Evolutionary conservation across 2,329 filamentous ascomycete genomes (phyloP), one percentile per base, ranked within the genome.

Genomic region (Penicillium sp.): DNA sequence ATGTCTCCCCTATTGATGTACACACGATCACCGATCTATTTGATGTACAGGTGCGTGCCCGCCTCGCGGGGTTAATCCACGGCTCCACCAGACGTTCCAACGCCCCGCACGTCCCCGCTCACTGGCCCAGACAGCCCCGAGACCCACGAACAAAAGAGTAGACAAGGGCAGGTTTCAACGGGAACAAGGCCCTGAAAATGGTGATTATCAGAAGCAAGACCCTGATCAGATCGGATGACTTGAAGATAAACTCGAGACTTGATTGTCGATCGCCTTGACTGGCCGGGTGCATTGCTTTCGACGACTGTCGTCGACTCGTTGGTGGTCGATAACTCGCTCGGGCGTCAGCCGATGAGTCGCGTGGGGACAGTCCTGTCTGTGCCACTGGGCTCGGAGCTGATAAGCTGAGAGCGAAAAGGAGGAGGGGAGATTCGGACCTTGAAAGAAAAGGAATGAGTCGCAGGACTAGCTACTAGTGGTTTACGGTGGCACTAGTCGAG

Each of bases 321-420:
- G 43, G 43, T 46, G 3, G 24, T 27, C 9, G 43, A 44, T 16
- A 44, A 27, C 22, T 44, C 43, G 18, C 22, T 44, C 43, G 18
- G 58, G 55, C 55, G 60, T 63, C 59, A 61, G 60, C 59, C 55
- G 55, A 59, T 40, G 43, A 55, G 58, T 55, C 55, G 53, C 39
- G 50, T 53, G 43, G 59, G 55, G 9, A 19, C 55, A 40, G 44
- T 53, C 54, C 41, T 31, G 55, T 56, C 60, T 59, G 60, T 62
- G 59, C 56, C 50, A 59, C 44, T 4, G 43, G 49, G 22, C 19
- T 37, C 49, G 7, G 16, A 35, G 22, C 19, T 37, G 49, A 51
- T 51, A 39, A 39, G 49, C 49, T 35, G 49, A 51, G 27, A 43
- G 6, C 5, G 5, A 4, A 27, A 6, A 43, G 4, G 19, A 43